Conservation (phyloP, 1,284 basidiomycete species). For the Vanrija pseudolonga region DNA sequence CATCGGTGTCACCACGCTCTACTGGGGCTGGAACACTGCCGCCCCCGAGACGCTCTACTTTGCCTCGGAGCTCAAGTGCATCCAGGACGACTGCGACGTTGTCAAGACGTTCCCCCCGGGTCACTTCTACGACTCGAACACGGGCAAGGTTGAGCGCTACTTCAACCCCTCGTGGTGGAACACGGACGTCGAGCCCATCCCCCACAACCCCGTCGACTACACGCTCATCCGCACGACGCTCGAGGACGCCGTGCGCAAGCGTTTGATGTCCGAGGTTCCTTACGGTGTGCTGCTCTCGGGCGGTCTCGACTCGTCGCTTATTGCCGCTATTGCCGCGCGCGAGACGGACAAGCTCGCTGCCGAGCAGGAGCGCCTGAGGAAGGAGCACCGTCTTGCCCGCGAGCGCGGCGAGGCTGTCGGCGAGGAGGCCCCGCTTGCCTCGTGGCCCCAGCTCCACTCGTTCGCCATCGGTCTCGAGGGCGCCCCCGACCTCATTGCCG, state of each 20-base stretch:
- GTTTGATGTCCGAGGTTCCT: constrained; percentile 95
- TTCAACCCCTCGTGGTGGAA: constrained; percentile 89
- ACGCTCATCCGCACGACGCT: constrained; percentile 72
- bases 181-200: constrained; percentile 58
- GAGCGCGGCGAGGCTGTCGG: constrained; percentile 33
- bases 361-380: constrained; percentile 68
- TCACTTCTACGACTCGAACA: constrained; percentile 83
- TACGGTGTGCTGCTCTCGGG: constrained; percentile 96
- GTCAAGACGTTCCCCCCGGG: constrained; percentile 96
- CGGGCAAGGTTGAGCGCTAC: constrained; percentile 72
- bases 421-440: constrained; percentile 62
- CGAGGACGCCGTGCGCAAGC: constrained; percentile 89
- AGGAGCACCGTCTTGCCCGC: constrained; percentile 47
- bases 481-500: constrained; percentile 93
- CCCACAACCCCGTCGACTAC: constrained; percentile 66
- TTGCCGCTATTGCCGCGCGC: constrained; percentile 92
- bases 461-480: constrained; percentile 95
- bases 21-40: constrained; percentile 88
- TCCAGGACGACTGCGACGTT: constrained; percentile 89
- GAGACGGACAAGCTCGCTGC: constrained; percentile 90
- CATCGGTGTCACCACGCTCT: constrained; percentile 96
- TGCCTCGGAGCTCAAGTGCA: constrained; percentile 91
- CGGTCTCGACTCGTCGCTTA: constrained; percentile 92
- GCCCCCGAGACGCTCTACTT: constrained; percentile 85
- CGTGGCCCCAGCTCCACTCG: constrained; percentile 97